Conservation (phyloP, 1,284 basidiomycete genomes). For the Omphalotus olearius region DNA sequence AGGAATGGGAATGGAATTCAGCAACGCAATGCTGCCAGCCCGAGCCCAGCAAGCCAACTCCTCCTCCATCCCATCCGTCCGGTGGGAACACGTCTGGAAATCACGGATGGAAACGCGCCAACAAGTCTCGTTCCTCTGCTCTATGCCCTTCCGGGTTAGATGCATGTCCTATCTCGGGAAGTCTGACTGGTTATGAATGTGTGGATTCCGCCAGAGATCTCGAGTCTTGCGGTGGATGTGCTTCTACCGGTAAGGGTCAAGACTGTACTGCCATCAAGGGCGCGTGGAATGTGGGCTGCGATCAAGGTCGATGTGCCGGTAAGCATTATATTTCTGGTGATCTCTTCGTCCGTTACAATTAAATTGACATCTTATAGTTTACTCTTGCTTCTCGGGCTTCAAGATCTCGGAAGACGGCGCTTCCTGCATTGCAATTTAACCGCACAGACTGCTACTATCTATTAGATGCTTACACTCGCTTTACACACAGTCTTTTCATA, state of each 20-base stretch:
- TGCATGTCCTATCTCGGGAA: constrained; percentile 56
- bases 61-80: constrained; percentile 29
- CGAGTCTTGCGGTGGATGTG: constrained; percentile 72
- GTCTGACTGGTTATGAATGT: constrained; percentile 51
- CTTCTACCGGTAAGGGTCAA: constrained; percentile 54
- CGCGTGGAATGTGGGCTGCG: constrained; percentile 67
- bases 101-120: constrained; percentile 24
- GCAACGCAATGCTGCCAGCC: constrained; percentile 38
- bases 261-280: constrained; percentile 69
- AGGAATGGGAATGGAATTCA: constrained; percentile 42
- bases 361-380: constrained; percentile 35
- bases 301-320: constrained; percentile 54
- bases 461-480: not conserved
- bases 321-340: constrained; percentile 20
- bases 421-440: constrained; percentile 47
- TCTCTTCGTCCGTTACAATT: too few relatives aligned
- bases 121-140: constrained; percentile 33
- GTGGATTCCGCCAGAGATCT: constrained; percentile 52
- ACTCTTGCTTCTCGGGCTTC: constrained; percentile 57
- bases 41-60: constrained; percentile 27
- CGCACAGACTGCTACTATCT: not conserved
- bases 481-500: not conserved
- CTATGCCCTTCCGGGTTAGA: constrained; percentile 56
- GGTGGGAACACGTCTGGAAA: constrained; percentile 26
- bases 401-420: constrained; percentile 42